These are phyloP conservation scores for Xylaria digitata DNA, from an alignment of 2,329 filamentous ascomycete species.

Conservation along the genomic window DNA sequence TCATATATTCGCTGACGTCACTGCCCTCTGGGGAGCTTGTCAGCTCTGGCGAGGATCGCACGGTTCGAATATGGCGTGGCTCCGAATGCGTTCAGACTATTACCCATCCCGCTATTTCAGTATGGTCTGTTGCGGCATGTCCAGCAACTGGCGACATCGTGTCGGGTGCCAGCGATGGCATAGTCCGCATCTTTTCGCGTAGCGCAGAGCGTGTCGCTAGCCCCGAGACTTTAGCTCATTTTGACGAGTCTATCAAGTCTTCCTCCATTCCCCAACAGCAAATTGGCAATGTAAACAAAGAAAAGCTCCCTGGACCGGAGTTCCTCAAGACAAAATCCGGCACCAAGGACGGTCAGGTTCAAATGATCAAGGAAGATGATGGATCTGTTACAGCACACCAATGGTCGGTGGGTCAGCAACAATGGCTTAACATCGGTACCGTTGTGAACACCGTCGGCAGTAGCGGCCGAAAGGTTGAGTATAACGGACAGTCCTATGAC, in stretches of 20 bases:
- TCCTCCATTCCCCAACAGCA: slow-evolving; percentile 92
- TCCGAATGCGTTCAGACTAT: slow-evolving; percentile 91
- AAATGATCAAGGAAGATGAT: slow-evolving; percentile 87
- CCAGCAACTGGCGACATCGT: slow-evolving; percentile 88
- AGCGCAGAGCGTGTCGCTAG: slow-evolving; percentile 76
- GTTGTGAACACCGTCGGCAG: slow-evolving; percentile 91
- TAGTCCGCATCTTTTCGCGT: slow-evolving; percentile 86
- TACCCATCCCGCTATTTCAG: slow-evolving; percentile 94
- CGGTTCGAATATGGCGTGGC: slow-evolving; percentile 87
- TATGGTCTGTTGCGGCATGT: slow-evolving; percentile 92
- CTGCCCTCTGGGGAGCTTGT: slow-evolving; percentile 88
- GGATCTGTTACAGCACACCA: slow-evolving; percentile 87
- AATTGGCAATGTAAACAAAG: slow-evolving; percentile 86
- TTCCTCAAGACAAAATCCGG: slow-evolving; percentile 85
- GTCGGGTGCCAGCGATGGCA: slow-evolving; percentile 89
- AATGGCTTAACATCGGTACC: slow-evolving; percentile 92
- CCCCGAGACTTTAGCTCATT: slow-evolving; percentile 73
- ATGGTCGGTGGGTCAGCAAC: slow-evolving; percentile 78
- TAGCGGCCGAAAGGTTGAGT: slow-evolving; percentile 79
- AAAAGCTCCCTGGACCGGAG: slow-evolving; percentile 87
- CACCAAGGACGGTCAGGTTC: slow-evolving; percentile 95
- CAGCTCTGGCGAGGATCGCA: slow-evolving; percentile 94
- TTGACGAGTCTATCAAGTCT: slow-evolving; percentile 83
- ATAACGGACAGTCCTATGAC: slow-evolving; percentile 90
- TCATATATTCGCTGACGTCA: slow-evolving; percentile 86